Base-by-base conservation (phyloP, 768 basidiomycete species). In the Suillus discolor region DNA sequence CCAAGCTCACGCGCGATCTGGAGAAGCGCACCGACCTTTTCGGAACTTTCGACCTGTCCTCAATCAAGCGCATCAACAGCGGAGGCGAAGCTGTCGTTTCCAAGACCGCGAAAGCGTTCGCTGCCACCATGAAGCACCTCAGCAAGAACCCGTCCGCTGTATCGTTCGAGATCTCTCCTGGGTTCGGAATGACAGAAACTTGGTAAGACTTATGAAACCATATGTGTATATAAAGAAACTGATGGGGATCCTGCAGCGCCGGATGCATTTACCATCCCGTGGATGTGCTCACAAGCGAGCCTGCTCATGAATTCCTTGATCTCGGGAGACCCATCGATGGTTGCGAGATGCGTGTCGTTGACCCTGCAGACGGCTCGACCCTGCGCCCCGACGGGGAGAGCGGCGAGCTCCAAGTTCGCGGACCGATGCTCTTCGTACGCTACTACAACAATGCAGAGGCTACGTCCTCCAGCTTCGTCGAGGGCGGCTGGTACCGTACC, bases 401-500 rank as follows among this genome's bases (percentile, higher is more conserved):
- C 16, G 81, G 81, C 23, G 76, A 80, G 25, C 74, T 82, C 7
- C 80, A 81, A 64, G 67, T 87, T n/a, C 73, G 76, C n/a, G 82
- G 81, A 1, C 75, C 79, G 0, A 78, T 77, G 64, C 57, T 82
- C 5, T 79, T 79, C 65, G 71, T 71, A 18, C 80, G 82, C 20
- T 87, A 88, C 68, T 81, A 79, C 75, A 80, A 78, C 69, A 86
- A 87, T 70, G 66, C 72, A 13, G 71, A 79, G 62, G 84, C 85
- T 0, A 88, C 86, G 6, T 63, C 66, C 9, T 78, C 81, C 38
- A 79, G 82, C 38, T 84, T 89, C 67, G 78, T 80, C 0, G 67
- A 73, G 9, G 84, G 82, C n/a, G 79, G 83, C 6, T 89, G 87
- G 87, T 84, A 85, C 74, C 82, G 81, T 68, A 87, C 87, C n/a